Conservation (phyloP, 2,329 filamentous ascomycete species). For the Rutstroemia sp. region DNA sequence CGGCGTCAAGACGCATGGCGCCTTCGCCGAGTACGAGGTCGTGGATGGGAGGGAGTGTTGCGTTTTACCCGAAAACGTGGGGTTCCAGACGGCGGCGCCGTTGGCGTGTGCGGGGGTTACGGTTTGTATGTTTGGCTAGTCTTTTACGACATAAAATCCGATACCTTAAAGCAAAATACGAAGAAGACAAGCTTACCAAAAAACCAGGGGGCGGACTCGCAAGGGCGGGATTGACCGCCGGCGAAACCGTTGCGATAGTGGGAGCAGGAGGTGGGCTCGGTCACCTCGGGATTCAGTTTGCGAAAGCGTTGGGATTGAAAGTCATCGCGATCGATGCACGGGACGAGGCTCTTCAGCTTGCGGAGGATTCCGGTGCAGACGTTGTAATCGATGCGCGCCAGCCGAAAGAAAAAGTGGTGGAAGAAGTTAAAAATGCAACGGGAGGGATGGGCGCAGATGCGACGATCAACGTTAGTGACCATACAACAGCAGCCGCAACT, state of each 20-base stretch:
- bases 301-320: conserved; percentile 41
- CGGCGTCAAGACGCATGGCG: conserved; percentile 45
- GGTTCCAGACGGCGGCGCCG: conserved; percentile 45
- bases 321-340: conserved; percentile 40
- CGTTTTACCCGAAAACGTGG: conserved; percentile 40
- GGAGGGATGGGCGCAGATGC: conserved; percentile 42
- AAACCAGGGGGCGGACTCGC: conserved; percentile 29
- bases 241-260: conserved; percentile 37
- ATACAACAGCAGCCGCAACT: conserved; percentile 39
- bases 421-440: conserved; percentile 40
- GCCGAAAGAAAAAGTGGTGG: conserved; percentile 40
- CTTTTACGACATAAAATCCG: not conserved
- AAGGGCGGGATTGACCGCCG: conserved; percentile 26
- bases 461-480: conserved; percentile 47
- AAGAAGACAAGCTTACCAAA: not conserved
- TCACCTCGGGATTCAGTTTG: conserved; percentile 44
- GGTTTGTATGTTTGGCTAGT: conserved; percentile 23
- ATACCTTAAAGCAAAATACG: too few species aligned
- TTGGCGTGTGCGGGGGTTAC: conserved; percentile 45
- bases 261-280: conserved; percentile 45
- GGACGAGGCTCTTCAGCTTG: conserved; percentile 44
- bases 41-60: conserved; percentile 41
- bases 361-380: conserved; percentile 41
- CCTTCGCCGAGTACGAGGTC: conserved; percentile 48
- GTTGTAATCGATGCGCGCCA: conserved; percentile 44